Evolutionary conservation across 176 grass and related monocot genomes (phyloP), one percentile per base, ranked within the genome.

Genomic region (Elaeis guineensis): DNA sequence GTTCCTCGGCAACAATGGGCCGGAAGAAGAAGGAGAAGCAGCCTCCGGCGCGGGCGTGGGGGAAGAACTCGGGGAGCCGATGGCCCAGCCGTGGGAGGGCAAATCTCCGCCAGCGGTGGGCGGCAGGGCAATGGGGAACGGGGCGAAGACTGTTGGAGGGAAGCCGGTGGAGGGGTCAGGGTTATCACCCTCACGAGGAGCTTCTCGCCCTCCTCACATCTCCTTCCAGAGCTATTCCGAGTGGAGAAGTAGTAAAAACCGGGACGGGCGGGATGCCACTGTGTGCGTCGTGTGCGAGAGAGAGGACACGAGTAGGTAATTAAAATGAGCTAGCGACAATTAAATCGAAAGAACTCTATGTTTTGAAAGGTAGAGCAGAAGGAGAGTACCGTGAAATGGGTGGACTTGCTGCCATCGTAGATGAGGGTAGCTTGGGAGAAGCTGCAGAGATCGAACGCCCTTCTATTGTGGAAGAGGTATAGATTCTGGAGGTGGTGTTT

Each of bases 81-180:
- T 16, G 61, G 50, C 17, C 53, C 57, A 25, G 19, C 80, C 54
- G 30, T 88, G 80, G 0, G 89, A 84, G 30, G 89, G 89, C 64
- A 81, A 79, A 65, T 75, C 72, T 23, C 59, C 74, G 49, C 66
- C 84, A 28, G 69, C 62, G 55, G 57, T 52, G 6, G 58, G 58
- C 19, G 53, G 3, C 0, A 49, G 52, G 4, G 49, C 60, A 29
- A 48, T 48, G 0, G 62, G 21, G 1, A 26, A 21, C 15, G 88
- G 72, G 74, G 58, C 0, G 29, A 66, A 22, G 70, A 65, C 8
- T 32, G 35, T 44, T 44, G 35, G 35, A 44, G 35, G 35, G 35
- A 44, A 44, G 35, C 9, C 58, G 16, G 84, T 69, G n/a, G 78
- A 66, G 30, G 59, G 62, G 65, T 83, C 83, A 4, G 83, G 7